These are phyloP conservation scores for Tetrapisispora iriomotensis DNA, from an alignment of 805 yeast species.

Conservation along the genomic window DNA sequence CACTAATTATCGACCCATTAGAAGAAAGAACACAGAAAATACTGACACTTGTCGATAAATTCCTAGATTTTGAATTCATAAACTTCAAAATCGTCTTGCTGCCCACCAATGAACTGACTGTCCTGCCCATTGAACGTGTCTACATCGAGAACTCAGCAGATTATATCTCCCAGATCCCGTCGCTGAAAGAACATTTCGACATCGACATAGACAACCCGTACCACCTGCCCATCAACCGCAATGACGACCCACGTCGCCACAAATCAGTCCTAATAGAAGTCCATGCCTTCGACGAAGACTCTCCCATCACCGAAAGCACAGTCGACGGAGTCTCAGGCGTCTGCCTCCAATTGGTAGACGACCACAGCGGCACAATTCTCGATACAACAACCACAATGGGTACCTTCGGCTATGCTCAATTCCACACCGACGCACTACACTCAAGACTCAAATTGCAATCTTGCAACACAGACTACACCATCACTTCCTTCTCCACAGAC, in stretches of 20 bases:
- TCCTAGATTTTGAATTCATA: constrained; percentile 40
- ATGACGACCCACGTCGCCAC: constrained; percentile 37
- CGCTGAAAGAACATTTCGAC: constrained; percentile 17
- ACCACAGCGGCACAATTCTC: constrained; percentile 9
- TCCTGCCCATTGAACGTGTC: constrained; percentile 46
- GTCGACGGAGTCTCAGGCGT: constrained; percentile 36
- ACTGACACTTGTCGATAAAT: constrained; percentile 37
- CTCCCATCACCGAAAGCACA: constrained; percentile 13
- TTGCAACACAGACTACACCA: constrained; percentile 15
- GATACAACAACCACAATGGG: constrained; percentile 67
- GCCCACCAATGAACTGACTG: constrained; percentile 40
- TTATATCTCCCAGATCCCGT: constrained; percentile 28
- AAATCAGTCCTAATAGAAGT: constrained; percentile 61
- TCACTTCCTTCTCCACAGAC: constrained; percentile 16
- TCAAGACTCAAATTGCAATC: constrained; percentile 10
- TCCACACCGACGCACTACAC: constrained; percentile 23
- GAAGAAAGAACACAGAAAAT: constrained; percentile 59
- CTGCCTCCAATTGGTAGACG: constrained; percentile 39
- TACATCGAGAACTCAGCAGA: constrained; percentile 32
- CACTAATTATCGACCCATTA: constrained; percentile 61
- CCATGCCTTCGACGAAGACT: constrained; percentile 40
- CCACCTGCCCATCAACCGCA: constrained; percentile 5
- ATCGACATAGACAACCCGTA: constrained; percentile 18
- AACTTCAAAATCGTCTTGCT: constrained; percentile 45
- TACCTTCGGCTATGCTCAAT: constrained; percentile 74